Base-by-base conservation (phyloP, 2,329 filamentous ascomycete genomes). In the Penicillium capsulatum region DNA sequence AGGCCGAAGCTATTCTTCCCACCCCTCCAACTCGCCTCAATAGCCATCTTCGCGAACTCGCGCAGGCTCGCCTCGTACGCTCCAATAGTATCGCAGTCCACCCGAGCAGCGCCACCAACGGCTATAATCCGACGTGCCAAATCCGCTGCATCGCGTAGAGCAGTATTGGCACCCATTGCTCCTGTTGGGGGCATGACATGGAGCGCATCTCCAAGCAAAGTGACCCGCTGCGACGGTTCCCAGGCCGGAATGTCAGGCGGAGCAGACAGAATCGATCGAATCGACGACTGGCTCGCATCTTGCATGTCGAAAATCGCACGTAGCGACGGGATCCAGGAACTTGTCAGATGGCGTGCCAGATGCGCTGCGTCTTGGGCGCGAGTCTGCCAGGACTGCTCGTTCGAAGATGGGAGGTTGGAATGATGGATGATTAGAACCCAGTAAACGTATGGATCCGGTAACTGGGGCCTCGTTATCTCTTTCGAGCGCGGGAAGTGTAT, bases 131-230 rank as follows among this genome's bases (percentile, higher is more conserved):
- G 38, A 8, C 31, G 38, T 10, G 66, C 67, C 22, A 72, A 46
- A 27, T 69, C 55, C 14, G 55, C 9, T 6, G 46, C 46, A 38
- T 48, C 46, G 9, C 46, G 37, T 13, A 72, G 55, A 16, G 70
- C 69, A 1, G 69, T 72, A 36, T 71, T 71, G 1, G 69, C 70
- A 11, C 70, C 34, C n/a, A 67, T 65, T 0, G 66, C 70, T 13
- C 69, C 69, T 3, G 67, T 68, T 2, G 70, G 70, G 2, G 68
- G 68, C 68, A 72, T 72, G 1, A 64, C 58, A 51, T 72, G 70
- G 3, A 66, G 64, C 1, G 70, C 66, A 40, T 72, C 70, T 7
- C 70, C 70, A 15, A 72, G 59, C 2, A 72, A 42, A 0, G 69
- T 71, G 1, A 72, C 64, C 10, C 49, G 48, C 6, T 47, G 31